Evolutionary conservation across 768 basidiomycete genomes (phyloP).

Genomic region (Lactarius akahatsu): DNA sequence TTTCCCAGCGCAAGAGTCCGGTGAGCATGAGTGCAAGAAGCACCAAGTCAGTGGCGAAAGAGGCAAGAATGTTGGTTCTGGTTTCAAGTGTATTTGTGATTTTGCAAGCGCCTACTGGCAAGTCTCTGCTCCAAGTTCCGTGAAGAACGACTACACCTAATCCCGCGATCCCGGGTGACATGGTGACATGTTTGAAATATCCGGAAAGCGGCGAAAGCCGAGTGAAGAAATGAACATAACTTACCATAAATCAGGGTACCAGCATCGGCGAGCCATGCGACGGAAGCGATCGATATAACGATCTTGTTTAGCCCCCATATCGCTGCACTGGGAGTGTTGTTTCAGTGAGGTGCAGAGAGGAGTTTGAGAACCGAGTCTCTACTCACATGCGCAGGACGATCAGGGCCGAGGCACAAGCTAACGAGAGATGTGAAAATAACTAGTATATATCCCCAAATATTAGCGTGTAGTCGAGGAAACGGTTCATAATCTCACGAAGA

Average conservation of each 20-base stretch:
- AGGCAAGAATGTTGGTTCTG: not conserved
- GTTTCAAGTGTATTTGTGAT: not conserved
- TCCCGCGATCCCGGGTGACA: too few species aligned
- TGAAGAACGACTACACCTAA: not conserved
- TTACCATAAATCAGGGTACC: not conserved
- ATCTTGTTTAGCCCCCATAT: slow-evolving; percentile 13
- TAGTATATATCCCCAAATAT: not conserved
- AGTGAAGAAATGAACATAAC: not conserved
- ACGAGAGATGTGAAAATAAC: slow-evolving; percentile 1
- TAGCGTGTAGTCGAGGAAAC: not conserved
- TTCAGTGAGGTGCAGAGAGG: too few species aligned
- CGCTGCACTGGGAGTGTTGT: not conserved
- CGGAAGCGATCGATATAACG: not conserved
- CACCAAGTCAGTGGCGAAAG: slow-evolving; percentile 2
- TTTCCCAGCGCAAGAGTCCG: slow-evolving; percentile 15
- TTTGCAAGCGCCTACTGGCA: too few species aligned
- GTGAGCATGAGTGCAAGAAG: slow-evolving; percentile 10
- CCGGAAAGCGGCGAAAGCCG: not conserved
- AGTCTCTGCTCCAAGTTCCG: not conserved
- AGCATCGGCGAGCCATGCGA: not conserved
- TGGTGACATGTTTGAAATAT: too few species aligned
- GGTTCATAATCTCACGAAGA: not conserved
- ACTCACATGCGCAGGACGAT: slow-evolving; percentile 23
- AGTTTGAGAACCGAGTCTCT: not conserved
- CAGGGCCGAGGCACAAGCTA: slow-evolving; percentile 15